A percentile compares a stretch with the other conserved stretches of the same genome.
Evolutionary conservation across 208 protist genomes (phyloP).

Genomic region (Entamoeba invadens): DNA sequence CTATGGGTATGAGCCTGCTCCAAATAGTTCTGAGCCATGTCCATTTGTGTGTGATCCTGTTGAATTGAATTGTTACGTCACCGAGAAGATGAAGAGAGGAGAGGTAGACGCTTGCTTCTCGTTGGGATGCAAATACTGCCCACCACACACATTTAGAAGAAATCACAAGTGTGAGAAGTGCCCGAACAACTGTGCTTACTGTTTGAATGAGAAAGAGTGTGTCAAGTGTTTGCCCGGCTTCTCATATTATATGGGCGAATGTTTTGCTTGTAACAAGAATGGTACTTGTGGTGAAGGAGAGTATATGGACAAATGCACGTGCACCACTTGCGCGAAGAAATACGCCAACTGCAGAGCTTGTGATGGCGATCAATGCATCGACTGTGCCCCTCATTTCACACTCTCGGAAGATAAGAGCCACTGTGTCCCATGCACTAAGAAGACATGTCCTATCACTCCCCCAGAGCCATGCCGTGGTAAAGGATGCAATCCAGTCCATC

Average conservation of each 20-base stretch:
- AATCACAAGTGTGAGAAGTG: background rate
- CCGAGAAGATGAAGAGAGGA: background rate
- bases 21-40: background rate
- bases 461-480: background rate
- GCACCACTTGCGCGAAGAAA: background rate
- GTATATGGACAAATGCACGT: background rate
- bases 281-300: background rate
- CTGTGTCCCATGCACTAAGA: background rate
- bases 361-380: background rate
- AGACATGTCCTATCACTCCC: background rate
- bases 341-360: background rate
- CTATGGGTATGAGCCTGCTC: background rate
- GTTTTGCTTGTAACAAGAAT: background rate
- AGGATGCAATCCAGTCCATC: background rate
- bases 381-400: background rate
- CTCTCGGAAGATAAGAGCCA: background rate
- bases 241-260: background rate
- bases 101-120: background rate
- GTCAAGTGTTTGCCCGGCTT: background rate
- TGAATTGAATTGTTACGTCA: background rate
- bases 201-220: background rate
- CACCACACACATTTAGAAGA: background rate
- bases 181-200: background rate
- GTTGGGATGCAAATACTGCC: background rate
- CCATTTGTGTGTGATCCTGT: background rate